Evolutionary conservation across 2,329 filamentous ascomycete genomes (phyloP), one percentile per base, ranked within the genome.

Genomic region (Cordyceps tenuipes): DNA sequence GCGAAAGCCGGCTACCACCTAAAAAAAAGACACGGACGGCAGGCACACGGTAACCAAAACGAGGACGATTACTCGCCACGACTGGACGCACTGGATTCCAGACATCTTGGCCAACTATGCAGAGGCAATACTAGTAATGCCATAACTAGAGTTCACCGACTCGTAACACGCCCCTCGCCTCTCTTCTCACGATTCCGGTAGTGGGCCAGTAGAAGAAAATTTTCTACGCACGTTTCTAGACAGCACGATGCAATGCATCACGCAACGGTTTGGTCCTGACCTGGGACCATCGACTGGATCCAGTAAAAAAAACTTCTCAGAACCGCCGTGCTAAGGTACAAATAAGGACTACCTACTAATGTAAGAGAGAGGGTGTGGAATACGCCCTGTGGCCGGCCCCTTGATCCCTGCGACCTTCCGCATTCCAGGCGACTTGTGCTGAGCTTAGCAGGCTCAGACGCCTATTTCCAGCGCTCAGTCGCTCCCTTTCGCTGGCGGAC

Each of bases 1-100:
- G 43, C 54, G 54, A 57, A 57, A 48, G 54, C 54, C 54, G 54
- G 31, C 54, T 48, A 57, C 54, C 44, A 19, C 19, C 44, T 47
- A 36, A 44, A 44, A 31, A 31, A 54, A 44, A 31, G 47, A 48
- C 47, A 39, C 49, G n/a, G 17, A 29, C 29, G 29, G 31, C 21
- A 21, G 2, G n/a, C 31, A 51, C 49, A 36, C 13, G n/a, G 29
- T 9, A 17, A 13, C 29, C 21, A 12, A 17, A 36, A 46, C 36
- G 19, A 36, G 10, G 8, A 3, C 36, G 41, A 47, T 56, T 56
- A 56, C 43, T 56, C 29, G 41, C 7, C 9, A 26, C 26, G 8
- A 21, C 44, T 49, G 44, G 44, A 43, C 8, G 39, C n/a, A 21
- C 44, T 49, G 44, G 44, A 43, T n/a, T 15, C n/a, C 39, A 17